phyloP scores from a whole-genome alignment of 2,329 filamentous ascomycete genomes.

The Xylariaceae sp. region DNA sequence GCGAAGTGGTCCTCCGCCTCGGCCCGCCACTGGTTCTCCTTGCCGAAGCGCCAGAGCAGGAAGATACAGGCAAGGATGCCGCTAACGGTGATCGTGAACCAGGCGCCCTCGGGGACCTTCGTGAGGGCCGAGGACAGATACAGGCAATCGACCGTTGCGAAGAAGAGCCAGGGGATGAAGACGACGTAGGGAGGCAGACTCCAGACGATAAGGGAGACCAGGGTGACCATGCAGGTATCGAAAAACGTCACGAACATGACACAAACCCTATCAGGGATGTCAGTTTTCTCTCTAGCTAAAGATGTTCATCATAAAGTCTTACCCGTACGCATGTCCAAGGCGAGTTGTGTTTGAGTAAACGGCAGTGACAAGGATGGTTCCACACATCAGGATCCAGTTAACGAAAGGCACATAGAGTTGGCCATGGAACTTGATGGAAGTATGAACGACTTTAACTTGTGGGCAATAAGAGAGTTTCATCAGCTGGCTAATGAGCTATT shows the following conservation, averaged over 20 bases:
- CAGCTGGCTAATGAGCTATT: slow-evolving; percentile 43
- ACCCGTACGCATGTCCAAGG: slow-evolving; percentile 74
- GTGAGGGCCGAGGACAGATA: slow-evolving; percentile 71
- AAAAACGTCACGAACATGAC: slow-evolving; percentile 82
- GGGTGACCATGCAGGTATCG: slow-evolving; percentile 72
- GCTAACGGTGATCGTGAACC: slow-evolving; percentile 73
- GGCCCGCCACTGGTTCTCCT: slow-evolving; percentile 75
- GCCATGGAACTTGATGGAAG: slow-evolving; percentile 69
- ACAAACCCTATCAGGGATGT: slow-evolving; percentile 53
- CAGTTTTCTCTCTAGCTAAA: not conserved
- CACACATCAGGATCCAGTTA: slow-evolving; percentile 78
- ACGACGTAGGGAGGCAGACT: slow-evolving; percentile 63
- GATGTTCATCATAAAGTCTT: not conserved
- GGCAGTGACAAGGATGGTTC: slow-evolving; percentile 72
- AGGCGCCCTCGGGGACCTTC: slow-evolving; percentile 76
- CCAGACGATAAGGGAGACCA: slow-evolving; percentile 76
- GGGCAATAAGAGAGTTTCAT: slow-evolving; percentile 75
- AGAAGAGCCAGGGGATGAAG: slow-evolving; percentile 61
- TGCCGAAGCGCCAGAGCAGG: slow-evolving; percentile 77
- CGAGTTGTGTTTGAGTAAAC: slow-evolving; percentile 68
- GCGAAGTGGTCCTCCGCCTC: slow-evolving; percentile 65
- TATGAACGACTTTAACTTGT: slow-evolving; percentile 74
- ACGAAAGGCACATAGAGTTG: slow-evolving; percentile 76
- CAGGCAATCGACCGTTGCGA: slow-evolving; percentile 68
- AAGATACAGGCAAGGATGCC: slow-evolving; percentile 66